These are phyloP conservation scores for Podospora didyma DNA, from an alignment of 495 filamentous ascomycete genomes.

Conservation along the genomic window DNA sequence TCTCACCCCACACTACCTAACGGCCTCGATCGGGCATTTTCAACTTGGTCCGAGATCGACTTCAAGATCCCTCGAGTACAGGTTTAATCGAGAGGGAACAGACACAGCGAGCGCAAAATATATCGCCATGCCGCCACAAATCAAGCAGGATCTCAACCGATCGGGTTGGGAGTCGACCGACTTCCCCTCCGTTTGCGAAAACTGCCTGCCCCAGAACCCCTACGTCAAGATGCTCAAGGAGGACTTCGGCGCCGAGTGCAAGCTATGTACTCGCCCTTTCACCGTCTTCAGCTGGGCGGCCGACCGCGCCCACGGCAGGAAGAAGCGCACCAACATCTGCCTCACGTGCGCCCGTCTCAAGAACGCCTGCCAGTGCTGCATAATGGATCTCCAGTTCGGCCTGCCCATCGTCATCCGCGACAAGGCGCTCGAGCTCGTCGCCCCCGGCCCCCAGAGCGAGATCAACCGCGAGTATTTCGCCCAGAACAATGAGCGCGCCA, in stretches of 20 bases:
- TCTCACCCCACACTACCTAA: neutral
- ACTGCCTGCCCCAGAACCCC: conserved; percentile 90
- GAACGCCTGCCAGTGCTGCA: conserved; percentile 98
- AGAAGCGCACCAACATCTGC: conserved; percentile 86
- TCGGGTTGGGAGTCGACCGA: conserved; percentile 94
- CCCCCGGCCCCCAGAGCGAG: conserved; percentile 81
- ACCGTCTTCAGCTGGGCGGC: conserved; percentile 92
- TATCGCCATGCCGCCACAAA: conserved; percentile 51
- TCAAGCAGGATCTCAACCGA: conserved; percentile 96
- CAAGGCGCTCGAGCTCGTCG: conserved; percentile 96
- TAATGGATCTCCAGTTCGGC: conserved; percentile 94
- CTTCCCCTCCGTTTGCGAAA: conserved; percentile 63
- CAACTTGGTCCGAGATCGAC: neutral
- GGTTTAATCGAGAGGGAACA: neutral
- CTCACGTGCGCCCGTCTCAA: conserved; percentile 92
- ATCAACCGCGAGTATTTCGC: conserved; percentile 97
- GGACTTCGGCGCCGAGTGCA: conserved; percentile 79
- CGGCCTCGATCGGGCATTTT: neutral
- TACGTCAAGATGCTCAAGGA: conserved; percentile 99
- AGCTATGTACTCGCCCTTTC: conserved; percentile 90
- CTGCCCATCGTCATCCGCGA: conserved; percentile 90
- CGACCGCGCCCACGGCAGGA: conserved; percentile 79
- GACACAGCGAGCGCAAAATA: neutral
- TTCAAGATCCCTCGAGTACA: neutral
- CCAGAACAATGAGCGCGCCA: conserved; percentile 90